Evolutionary conservation across 2,329 filamentous ascomycete species (phyloP), one percentile per base, ranked within the genome.

Genomic region (Aspergillus costaricaensis): DNA sequence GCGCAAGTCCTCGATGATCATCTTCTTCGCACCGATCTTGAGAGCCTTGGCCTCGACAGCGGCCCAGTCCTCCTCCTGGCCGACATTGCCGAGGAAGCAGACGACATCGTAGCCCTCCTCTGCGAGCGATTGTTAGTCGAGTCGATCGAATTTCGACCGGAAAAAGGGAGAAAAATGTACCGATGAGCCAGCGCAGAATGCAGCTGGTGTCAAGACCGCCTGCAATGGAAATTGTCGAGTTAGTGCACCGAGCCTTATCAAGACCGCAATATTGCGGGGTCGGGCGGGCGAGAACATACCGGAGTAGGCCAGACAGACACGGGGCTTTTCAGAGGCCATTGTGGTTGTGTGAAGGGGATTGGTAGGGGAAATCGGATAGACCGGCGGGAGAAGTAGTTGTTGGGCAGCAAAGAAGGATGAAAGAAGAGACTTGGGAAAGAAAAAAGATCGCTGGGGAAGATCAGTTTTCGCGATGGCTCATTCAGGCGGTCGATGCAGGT

Each of bases 41-140:
- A 86, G 60, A 57, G 89, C 89, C 84, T 93, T 92, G 73, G 85
- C 83, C 78, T 89, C 85, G 60, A 90, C 91, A 61, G 83, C 88
- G 49, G 85, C 84, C 73, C 86, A 92, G 78, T 92, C 88, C 79
- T 92, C 90, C 81, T 88, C 86, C 79, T 91, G 89, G 60, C 90
- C 90, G 68, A 91, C 86, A 78, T 91, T 83, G 79, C 88, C 89
- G 74, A 63, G 61, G 61, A 61, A 63, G 47, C 61, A 63, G 48
- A 63, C 61, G 15, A 63, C 61, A 50, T 63, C 61, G 32, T 63
- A 63, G 36, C 61, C 61, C 58, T 63, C 61, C 55, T 63, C 61
- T 63, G 27, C 12, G n/a, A 6, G 10, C 12, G 10, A 30, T 51
- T 52, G 44, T 62, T 56, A 62, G 61, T 43, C 25, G 54, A n/a